Percentiles rank a stretch among this genome's conserved stretches.
These are phyloP conservation scores for Mycena metata DNA, from an alignment of 768 basidiomycete species.

Conservation along the genomic window DNA sequence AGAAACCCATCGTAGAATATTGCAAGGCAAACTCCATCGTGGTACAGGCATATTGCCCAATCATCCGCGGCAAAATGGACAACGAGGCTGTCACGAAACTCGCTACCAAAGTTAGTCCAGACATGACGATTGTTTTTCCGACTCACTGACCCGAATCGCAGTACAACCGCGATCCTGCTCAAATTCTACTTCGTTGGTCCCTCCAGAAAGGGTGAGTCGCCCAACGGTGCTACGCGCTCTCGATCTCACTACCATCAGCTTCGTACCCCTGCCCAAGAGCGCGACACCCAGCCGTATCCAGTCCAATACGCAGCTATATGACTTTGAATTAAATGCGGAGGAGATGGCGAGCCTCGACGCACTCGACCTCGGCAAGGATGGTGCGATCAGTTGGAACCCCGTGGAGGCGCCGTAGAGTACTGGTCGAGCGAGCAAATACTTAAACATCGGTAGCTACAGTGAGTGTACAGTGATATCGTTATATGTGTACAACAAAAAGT, in stretches of 20 bases:
- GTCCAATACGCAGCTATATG: constrained; percentile 81
- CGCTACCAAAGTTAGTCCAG: constrained; percentile 66
- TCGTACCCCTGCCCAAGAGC: constrained; percentile 87
- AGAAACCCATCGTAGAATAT: constrained; percentile 82
- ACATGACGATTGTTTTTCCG: too few relatives aligned
- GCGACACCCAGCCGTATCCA: constrained; percentile 76
- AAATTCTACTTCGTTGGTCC: constrained; percentile 92
- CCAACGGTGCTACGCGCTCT: not conserved
- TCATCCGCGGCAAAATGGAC: constrained; percentile 72
- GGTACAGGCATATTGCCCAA: constrained; percentile 83
- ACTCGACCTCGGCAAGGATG: constrained; percentile 79
- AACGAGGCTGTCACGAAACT: constrained; percentile 66
- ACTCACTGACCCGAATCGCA: constrained; percentile 41
- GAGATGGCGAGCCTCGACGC: constrained; percentile 77
- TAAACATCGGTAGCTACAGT: not conserved
- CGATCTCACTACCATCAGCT: constrained; percentile 57
- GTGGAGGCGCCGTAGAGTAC: constrained; percentile 62
- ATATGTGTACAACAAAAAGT: not conserved
- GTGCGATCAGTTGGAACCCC: constrained; percentile 89
- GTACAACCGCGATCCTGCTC: constrained; percentile 75
- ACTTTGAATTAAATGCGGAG: constrained; percentile 75
- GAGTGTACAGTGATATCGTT: not conserved
- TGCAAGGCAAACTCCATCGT: constrained; percentile 72
- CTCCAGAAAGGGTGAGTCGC: constrained; percentile 80
- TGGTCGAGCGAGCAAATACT: not conserved